Evolutionary conservation across 352 stramenopile genomes (phyloP), one percentile per base, ranked within the genome.

Genomic region (Phytopythium boreale): DNA sequence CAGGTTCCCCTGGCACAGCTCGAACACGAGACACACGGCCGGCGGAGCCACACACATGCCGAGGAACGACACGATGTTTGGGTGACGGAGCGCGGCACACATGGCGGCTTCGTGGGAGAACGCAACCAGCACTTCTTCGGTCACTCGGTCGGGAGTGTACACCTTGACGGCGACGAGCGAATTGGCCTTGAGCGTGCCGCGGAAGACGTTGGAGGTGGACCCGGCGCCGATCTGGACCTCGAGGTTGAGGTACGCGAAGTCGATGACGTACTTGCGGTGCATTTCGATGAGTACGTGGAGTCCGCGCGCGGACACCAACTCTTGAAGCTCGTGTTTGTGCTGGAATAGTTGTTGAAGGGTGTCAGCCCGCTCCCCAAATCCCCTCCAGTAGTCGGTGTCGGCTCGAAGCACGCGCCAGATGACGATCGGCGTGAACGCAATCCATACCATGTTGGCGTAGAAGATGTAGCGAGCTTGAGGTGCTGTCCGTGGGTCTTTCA

Each of bases 91-190:
- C 8, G 76, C 72, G 0, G 65, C 75, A 22, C 77, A 89, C 0
- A 90, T 58, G 17, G 79, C 82, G 2, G 78, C 82, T 63, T 90
- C 82, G 26, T 90, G 70, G 0, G 82, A 90, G 19, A 90, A 90
- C 22, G 74, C 70, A 1, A 71, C 74, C 12, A 90, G 64, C 1
- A 74, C 76, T 12, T 82, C 74, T 39, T 89, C 80, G 0, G 77
- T 84, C 59, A 87, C 82, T 5, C 73, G 58, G 39, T 56, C 55
- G 2, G 82, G 82, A 15, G 80, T 81, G 69, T 89, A 90, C 34
- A 90, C 79, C 60, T 90, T 90, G 53, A 86, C 71, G 10, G 82
- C 82, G 2, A 89, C 75, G 0, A 61, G 70, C 22, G 61, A 68
- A 0, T 51, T 67, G 1, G 72, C 68, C 24, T 72, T 51, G 15